Conservation (phyloP, 352 stramenopile genomes). For the Globisporangium echinulatum region DNA sequence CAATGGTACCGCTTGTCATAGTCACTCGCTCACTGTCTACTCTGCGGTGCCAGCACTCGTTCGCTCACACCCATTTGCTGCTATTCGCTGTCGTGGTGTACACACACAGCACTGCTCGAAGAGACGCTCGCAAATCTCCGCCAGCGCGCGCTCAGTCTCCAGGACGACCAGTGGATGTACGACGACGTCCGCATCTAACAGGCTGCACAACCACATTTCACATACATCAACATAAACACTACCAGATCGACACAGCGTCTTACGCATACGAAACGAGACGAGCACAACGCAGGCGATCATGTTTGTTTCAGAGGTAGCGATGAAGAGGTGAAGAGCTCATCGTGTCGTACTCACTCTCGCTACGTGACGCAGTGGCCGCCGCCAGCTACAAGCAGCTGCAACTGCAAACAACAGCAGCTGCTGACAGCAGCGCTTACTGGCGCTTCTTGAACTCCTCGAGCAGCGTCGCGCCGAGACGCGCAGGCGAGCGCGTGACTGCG, state of each 20-base stretch:
- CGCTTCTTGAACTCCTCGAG: conserved; percentile 92
- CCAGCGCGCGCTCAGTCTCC: conserved; percentile 42
- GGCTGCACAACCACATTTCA: neutral
- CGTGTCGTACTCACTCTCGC: too few relatives aligned
- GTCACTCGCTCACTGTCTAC: neutral
- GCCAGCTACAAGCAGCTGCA: too few relatives aligned
- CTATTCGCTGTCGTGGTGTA: too few relatives aligned
- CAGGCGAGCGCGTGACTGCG: conserved; percentile 94
- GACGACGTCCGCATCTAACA: conserved; percentile 49
- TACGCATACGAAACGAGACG: neutral
- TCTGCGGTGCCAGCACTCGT: too few relatives aligned
- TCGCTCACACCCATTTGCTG: too few relatives aligned
- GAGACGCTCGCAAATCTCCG: conserved; percentile 51
- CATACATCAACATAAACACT: neutral
- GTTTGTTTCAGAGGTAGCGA: too few relatives aligned
- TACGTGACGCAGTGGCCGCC: too few relatives aligned
- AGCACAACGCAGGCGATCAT: too few relatives aligned
- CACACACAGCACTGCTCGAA: conserved; percentile 32
- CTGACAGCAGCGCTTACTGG: conserved; percentile 17
- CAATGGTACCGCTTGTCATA: conserved; percentile 18
- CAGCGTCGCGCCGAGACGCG: conserved; percentile 95
- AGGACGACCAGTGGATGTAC: conserved; percentile 77
- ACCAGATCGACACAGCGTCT: neutral
- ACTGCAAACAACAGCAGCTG: too few relatives aligned
- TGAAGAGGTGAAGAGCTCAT: too few relatives aligned